Base-by-base conservation (phyloP, 805 yeast species). In the Kazachstania kunashirensis region DNA sequence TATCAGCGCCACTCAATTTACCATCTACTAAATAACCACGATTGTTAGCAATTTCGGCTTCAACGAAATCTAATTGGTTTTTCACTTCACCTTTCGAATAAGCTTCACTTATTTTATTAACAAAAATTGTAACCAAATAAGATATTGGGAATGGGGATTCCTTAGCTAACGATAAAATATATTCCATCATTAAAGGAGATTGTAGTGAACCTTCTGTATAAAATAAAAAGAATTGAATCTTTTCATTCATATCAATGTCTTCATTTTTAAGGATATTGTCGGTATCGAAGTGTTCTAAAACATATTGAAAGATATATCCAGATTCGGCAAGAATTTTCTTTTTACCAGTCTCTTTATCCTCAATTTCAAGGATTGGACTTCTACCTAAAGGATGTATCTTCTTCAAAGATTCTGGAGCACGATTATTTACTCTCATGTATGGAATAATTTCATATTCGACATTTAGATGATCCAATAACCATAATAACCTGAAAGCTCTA, bases 171-270 rank as follows among this genome's bases (percentile, higher is more conserved):
- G 64, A 52, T 17, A 58, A 50, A 31, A 66, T 34, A 19, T 57
- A 50, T 35, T 63, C 49, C 40, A 61, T 63, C 53, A 61, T 61
- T 36, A 71, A 52, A 7, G 64, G 57, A 5, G 75, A 73, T 51
- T 72, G 77, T 13, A 80, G 51, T 16, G 82, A 67, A 1, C 77
- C 82, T 54, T 81, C 89, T n/a, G 71, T 53, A 46, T 70, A 75
- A 48, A 73, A 74, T 29, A 73, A 55, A 43, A 59, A 75, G 50
- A 70, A 78, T 40, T 70, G 71, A 24, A 73, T 67, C 28, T 56
- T 40, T 14, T 67, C 66, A 32, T 57, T 55, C 15, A 68, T 73
- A 5, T 63, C 63, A 6, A 54, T 65, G 31, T 57, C 52, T 6
- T 41, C 40, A 19, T 73, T 70, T 7, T 45, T 51, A 36, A 75